A percentile compares a stretch with the other conserved stretches of the same genome.
These are phyloP conservation scores for Globisporangium paddicum DNA, from an alignment of 352 stramenopile species.

Conservation along the genomic window DNA sequence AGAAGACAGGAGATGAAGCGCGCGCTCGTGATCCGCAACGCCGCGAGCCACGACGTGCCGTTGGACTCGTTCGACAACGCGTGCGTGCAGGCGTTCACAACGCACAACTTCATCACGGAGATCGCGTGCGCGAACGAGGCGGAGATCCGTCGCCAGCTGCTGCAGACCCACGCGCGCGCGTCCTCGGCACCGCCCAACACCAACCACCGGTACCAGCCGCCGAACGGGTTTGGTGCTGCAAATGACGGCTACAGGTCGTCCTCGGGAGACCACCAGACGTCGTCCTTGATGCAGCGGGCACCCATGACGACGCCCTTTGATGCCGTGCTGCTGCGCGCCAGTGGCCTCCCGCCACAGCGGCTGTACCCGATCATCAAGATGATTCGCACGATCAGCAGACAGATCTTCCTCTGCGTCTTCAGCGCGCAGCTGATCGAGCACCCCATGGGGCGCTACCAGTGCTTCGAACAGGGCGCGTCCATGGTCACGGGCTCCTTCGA, in stretches of 20 bases:
- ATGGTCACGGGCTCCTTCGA: constrained; percentile 79
- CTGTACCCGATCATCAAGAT: constrained; percentile 52
- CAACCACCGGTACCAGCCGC: constrained; percentile 16
- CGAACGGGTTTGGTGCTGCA: not conserved
- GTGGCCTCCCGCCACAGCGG: constrained; percentile 40
- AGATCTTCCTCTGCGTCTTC: constrained; percentile 86
- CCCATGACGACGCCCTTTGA: constrained; percentile 38
- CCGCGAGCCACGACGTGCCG: constrained; percentile 63
- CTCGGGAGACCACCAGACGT: not conserved
- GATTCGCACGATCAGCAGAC: constrained; percentile 66
- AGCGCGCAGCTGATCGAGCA: constrained; percentile 71
- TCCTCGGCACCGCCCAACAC: constrained; percentile 14
- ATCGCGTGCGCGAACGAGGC: constrained; percentile 53
- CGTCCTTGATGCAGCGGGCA: not conserved
- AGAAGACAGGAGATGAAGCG: constrained; percentile 51
- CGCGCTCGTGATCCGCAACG: constrained; percentile 73
- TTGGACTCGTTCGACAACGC: constrained; percentile 72
- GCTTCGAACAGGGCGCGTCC: constrained; percentile 70
- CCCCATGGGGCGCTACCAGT: constrained; percentile 64
- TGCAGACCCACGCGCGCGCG: constrained; percentile 39
- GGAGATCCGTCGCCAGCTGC: constrained; percentile 52
- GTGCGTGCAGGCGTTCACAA: constrained; percentile 63
- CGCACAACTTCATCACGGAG: constrained; percentile 72
- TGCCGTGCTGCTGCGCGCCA: constrained; percentile 58
- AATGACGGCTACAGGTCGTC: not conserved